Evolutionary conservation across 1,284 basidiomycete genomes (phyloP), one percentile per base, ranked within the genome.

Genomic region (Sparassis latifolia): DNA sequence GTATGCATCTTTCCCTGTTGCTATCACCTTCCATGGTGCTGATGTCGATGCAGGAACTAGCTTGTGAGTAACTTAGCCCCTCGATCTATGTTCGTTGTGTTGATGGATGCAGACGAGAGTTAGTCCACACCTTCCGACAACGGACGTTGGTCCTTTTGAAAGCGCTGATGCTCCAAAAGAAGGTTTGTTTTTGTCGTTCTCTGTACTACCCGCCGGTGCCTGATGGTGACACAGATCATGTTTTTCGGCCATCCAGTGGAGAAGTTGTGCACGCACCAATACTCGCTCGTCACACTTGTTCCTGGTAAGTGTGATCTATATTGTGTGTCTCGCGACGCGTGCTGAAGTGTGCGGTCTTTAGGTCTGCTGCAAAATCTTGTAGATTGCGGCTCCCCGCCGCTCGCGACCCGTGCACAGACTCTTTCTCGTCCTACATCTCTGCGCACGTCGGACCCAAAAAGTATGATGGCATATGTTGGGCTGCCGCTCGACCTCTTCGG

Each of bases 231-330:
- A 12, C 40, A 95, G 92, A 89, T 98, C 55, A 91, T 99, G 86
- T 94, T 99, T 66, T 97, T 84, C 60, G 96, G 96, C 5, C 94
- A 97, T 63, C 96, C 96, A 0, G 96, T 99, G 0, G 97, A 99
- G 68, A 84, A 86, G 52, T 73, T 99, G 33, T 98, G 96, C 71
- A 97, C 94, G 30, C 97, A 93, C 62, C 97, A 99, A 67, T 99
- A 99, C 67, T 96, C 92, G 1, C 77, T 99, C 30, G 80, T 92
- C 47, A 91, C 91, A 0, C 74, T 93, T 10, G 76, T 92, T 55
- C 90, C 91, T 37, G 88, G 87, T 84, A 56, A 44, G 75, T 63
- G 42, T 47, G 6, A 7, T 50, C 51, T 1, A 20, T 20, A 20
- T 20, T 20, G 4, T 6, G 30, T 20, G 20, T 20, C 20, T 20